These are phyloP conservation scores for Stagonosporopsis vannaccii DNA, from an alignment of 2,329 filamentous ascomycete genomes.

Conservation along the genomic window DNA sequence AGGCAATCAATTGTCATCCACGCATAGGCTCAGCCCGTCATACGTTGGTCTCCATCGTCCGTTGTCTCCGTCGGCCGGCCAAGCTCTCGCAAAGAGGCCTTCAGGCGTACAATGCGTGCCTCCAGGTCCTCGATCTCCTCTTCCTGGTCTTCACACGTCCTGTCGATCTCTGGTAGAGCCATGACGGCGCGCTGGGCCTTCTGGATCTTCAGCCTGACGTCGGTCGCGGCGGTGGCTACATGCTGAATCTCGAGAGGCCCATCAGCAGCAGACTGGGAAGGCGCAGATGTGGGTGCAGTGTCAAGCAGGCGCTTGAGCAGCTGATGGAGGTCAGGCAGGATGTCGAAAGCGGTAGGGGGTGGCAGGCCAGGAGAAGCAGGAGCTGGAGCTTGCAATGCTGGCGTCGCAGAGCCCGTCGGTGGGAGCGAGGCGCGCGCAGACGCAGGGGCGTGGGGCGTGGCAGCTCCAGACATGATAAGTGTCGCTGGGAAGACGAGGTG, in stretches of 20 bases:
- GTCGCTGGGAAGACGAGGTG: slow-evolving; percentile 8
- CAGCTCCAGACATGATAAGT: slow-evolving; percentile 42
- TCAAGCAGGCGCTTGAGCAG: slow-evolving; percentile 77
- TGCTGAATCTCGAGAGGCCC: slow-evolving; percentile 72
- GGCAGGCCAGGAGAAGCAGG: slow-evolving; percentile 68
- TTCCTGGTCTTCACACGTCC: slow-evolving; percentile 72
- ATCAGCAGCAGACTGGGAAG: slow-evolving; percentile 36
- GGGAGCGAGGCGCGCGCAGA: slow-evolving; percentile 43
- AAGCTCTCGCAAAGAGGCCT: slow-evolving; percentile 46
- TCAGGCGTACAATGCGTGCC: slow-evolving; percentile 68
- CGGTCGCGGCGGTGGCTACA: slow-evolving; percentile 77
- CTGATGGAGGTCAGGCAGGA: slow-evolving; percentile 80
- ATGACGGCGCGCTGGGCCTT: slow-evolving; percentile 73
- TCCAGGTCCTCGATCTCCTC: slow-evolving; percentile 73
- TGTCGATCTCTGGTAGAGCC: slow-evolving; percentile 72
- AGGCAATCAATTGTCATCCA: slow-evolving; percentile 39
- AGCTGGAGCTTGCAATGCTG: slow-evolving; percentile 32
- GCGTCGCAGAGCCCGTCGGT: slow-evolving; percentile 42
- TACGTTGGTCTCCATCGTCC: slow-evolving; percentile 44
- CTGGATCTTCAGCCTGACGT: slow-evolving; percentile 83
- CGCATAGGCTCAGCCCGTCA: slow-evolving; percentile 44
- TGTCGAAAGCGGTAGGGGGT: slow-evolving; percentile 83
- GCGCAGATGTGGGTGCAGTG: slow-evolving; percentile 36
- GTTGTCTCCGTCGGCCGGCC: slow-evolving; percentile 31
- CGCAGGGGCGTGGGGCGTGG: slow-evolving; percentile 42